phyloP scores from a whole-genome alignment of 2,329 filamentous ascomycete genomes.

The Pseudocercospora eumusae region DNA sequence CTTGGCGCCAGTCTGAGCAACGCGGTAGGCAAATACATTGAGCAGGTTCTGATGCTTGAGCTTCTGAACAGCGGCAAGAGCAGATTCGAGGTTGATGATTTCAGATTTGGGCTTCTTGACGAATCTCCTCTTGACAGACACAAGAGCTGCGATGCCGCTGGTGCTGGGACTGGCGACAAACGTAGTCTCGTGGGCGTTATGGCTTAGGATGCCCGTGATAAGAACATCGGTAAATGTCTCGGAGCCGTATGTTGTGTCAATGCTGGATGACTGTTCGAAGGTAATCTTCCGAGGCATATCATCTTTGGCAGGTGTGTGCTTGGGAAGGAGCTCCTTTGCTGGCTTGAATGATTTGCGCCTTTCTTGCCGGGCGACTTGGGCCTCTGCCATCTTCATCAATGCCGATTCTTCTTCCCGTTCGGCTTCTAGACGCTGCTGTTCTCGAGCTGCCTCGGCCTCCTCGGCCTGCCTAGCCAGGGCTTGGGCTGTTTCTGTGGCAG shows the following conservation, averaged over 20 bases:
- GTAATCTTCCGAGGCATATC: constrained; percentile 26
- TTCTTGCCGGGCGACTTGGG: constrained; percentile 70
- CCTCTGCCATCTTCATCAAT: constrained; percentile 69
- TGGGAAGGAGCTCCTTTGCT: constrained; percentile 30
- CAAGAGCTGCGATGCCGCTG: constrained; percentile 25
- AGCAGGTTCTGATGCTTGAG: constrained; percentile 76
- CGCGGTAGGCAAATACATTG: constrained; percentile 68
- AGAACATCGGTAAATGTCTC: constrained; percentile 32
- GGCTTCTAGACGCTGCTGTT: constrained; percentile 42
- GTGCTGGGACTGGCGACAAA: constrained; percentile 31
- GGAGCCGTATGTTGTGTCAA: constrained; percentile 28
- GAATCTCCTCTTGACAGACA: constrained; percentile 34
- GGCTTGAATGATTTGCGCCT: constrained; percentile 57
- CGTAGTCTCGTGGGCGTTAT: constrained; percentile 19
- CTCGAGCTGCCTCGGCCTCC: constrained; percentile 46
- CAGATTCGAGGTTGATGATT: constrained; percentile 35
- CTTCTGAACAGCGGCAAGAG: constrained; percentile 71
- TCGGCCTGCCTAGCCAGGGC: constrained; percentile 55
- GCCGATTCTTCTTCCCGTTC: constrained; percentile 65
- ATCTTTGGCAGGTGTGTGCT: constrained; percentile 6
- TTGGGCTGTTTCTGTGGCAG: constrained; percentile 72
- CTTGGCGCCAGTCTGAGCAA: constrained; percentile 29
- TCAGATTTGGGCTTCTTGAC: constrained; percentile 31
- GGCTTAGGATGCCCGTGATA: constrained; percentile 26
- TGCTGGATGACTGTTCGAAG: constrained; percentile 34